Evolutionary conservation across 2,329 filamentous ascomycete species (phyloP).

Genomic region (Cercospora sesami): DNA sequence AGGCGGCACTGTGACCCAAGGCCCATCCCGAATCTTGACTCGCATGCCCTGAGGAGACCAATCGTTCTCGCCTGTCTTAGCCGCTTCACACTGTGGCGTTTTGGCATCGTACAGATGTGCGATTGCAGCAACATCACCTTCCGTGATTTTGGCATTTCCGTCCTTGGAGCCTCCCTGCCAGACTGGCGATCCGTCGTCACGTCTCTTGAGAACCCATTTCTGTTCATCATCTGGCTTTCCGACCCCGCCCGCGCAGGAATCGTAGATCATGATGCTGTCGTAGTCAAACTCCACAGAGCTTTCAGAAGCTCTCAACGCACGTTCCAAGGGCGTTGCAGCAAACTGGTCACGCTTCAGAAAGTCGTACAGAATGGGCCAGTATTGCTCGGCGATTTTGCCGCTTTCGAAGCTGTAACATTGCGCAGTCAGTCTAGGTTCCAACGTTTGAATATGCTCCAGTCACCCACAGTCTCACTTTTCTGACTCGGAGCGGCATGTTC

Average conservation of each 20-base stretch:
- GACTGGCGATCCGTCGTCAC: background rate
- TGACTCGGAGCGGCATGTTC: background rate
- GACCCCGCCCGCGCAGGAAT: background rate
- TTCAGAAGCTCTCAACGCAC: no score
- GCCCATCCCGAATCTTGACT: slow-evolving; percentile 1
- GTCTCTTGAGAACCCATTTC: background rate
- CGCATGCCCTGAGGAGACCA: background rate
- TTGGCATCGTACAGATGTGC: slow-evolving; percentile 5
- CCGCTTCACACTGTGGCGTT: slow-evolving; percentile 1
- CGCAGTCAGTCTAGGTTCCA: background rate
- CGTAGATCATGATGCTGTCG: slow-evolving; percentile 15
- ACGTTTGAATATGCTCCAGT: background rate
- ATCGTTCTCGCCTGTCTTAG: background rate
- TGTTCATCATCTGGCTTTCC: background rate
- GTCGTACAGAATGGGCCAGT: background rate
- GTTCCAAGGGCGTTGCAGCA: no score
- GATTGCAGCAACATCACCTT: slow-evolving; percentile 6
- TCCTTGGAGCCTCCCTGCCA: background rate
- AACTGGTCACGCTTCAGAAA: background rate
- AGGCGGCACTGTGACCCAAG: background rate
- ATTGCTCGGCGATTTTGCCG: background rate
- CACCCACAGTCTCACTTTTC: background rate
- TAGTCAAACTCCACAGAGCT: slow-evolving; percentile 9
- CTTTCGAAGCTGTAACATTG: background rate
- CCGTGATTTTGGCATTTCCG: background rate